Evolutionary conservation across 352 stramenopile species (phyloP), one percentile per base, ranked within the genome.

Genomic region (Globisporangium cederbergense): DNA sequence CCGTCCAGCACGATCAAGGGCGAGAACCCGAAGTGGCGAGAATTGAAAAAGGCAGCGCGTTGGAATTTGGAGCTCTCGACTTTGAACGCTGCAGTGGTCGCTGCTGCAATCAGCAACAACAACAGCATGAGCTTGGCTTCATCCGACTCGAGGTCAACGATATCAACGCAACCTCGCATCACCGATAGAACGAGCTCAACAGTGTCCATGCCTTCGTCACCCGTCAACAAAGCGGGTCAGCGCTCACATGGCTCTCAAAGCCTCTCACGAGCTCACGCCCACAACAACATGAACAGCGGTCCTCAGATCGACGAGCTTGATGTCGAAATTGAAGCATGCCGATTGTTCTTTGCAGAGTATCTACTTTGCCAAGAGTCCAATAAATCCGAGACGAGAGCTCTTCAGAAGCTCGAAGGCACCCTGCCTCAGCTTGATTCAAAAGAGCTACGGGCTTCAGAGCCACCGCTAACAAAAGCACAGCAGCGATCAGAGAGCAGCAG

Each of bases 281-380:
- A 64, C 70, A 36, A 32, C 18, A 62, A 28, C 63, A 36, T 28
- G 58, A 67, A 30, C 47, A 62, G 38, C 40, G 16, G 43, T 10
- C 28, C 47, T 18, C 61, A 52, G 20, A 79, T 85, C 18, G 82
- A 94, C 54, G 83, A 93, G 3, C 53, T 95, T 10, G 88, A 93
- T 58, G 52, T 96, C 13, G 88, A 96, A 58, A 83, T 79, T 16
- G 88, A 96, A 74, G 88, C 88, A 1, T 93, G 81, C 43, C 76
- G 93, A 2, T 74, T 97, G 63, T 87, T 96, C 43, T 98, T 98
- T 51, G 78, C 92, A 1, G 82, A 91, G 25, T 89, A 96, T 40
- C 72, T 98, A 0, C 49, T 88, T 1, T 62, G 77, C 3, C 76
- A 88, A 52, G 79, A 90, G 38, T 47, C 57, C 6, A 79, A 74